phyloP scores from a whole-genome alignment of 306 rosid genomes.

The Quercus suber region DNA sequence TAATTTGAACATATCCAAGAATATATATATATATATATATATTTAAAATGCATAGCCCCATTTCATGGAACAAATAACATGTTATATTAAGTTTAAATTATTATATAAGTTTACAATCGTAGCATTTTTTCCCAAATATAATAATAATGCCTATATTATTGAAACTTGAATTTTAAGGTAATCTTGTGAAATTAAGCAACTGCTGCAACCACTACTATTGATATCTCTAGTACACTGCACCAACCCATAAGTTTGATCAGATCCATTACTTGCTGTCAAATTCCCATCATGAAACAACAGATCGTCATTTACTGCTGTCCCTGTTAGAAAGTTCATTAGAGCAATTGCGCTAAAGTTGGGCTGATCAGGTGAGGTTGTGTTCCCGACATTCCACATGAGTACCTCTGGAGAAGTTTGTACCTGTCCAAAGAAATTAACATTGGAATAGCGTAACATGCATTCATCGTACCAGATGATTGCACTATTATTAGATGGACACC shows the following conservation, averaged over 20 bases:
- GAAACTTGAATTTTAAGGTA: no score
- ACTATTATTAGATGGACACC: not conserved
- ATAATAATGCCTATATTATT: no score
- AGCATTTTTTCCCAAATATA: no score
- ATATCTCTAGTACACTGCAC: slow-evolving; percentile 46
- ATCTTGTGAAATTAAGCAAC: no score
- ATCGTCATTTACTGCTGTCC: not conserved
- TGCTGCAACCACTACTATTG: slow-evolving; percentile 3
- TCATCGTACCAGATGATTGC: slow-evolving; percentile 26
- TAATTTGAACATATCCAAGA: no score
- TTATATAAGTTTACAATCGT: no score
- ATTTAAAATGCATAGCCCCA: no score
- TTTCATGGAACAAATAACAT: no score
- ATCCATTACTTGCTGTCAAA: not conserved
- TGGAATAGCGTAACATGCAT: slow-evolving; percentile 30
- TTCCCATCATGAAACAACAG: slow-evolving; percentile 17
- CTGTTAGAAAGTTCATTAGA: not conserved
- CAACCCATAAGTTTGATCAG: slow-evolving; percentile 16
- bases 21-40: no score
- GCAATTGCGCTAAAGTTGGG: not conserved
- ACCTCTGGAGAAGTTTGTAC: not conserved
- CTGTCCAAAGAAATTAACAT: not conserved
- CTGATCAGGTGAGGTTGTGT: not conserved
- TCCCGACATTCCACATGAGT: not conserved
- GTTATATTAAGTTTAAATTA: no score